Conservation (phyloP, 2,329 filamentous ascomycete genomes). For the Aquanectria penicillioides region DNA sequence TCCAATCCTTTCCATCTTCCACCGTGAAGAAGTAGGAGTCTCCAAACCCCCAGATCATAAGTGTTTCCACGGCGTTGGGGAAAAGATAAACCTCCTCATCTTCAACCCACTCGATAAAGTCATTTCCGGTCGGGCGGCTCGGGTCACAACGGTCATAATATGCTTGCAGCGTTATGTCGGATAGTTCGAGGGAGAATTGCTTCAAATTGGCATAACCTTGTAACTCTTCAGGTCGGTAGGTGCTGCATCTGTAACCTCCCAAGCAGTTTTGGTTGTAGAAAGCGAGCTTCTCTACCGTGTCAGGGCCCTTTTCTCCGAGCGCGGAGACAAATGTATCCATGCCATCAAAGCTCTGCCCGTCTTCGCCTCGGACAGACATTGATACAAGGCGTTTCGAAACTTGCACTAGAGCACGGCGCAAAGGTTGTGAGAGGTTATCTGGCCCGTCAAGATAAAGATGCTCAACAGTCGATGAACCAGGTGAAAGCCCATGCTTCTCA, state of each 20-base stretch:
- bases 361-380: constrained; percentile 1
- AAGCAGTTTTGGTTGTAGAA: constrained; percentile 18
- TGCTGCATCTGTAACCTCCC: background rate
- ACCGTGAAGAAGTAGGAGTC: accelerated
- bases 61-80: constrained; percentile 4
- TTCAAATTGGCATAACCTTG: background rate
- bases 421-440: too few species aligned
- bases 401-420: background rate
- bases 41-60: constrained; percentile 17
- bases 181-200: background rate
- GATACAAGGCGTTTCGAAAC: background rate
- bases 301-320: background rate
- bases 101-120: background rate
- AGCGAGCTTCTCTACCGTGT: constrained; percentile 10
- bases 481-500: background rate
- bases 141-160: too few species aligned
- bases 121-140: accelerated
- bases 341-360: background rate
- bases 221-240: background rate
- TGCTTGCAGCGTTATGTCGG: background rate
- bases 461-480: constrained; percentile 13
- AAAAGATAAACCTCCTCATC: background rate
- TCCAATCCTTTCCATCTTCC: background rate
- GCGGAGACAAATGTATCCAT: background rate
- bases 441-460: constrained; percentile 17